These are phyloP conservation scores for Tetracladium setigerum DNA, from an alignment of 495 filamentous ascomycete genomes.

Conservation along the genomic window DNA sequence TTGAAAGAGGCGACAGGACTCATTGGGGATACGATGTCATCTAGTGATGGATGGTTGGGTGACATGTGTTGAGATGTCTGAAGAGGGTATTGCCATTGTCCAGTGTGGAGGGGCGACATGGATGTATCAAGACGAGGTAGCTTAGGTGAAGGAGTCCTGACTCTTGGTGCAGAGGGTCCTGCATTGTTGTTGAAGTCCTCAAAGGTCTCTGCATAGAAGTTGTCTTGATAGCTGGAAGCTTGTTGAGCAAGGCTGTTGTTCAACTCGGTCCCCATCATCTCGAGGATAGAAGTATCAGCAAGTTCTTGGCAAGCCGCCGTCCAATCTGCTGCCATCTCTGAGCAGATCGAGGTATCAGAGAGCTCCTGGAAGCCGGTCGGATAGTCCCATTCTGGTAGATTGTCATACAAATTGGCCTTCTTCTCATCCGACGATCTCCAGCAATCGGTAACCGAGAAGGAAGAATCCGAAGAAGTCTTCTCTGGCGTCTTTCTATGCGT, in stretches of 20 bases:
- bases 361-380: slow-evolving; percentile 9
- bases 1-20: slow-evolving; percentile 4
- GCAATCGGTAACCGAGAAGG: too few species aligned
- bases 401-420: neutral
- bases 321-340: slow-evolving; percentile 8
- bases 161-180: neutral
- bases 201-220: slow-evolving; percentile 10
- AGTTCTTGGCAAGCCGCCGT: slow-evolving; percentile 11
- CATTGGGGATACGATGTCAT: slow-evolving; percentile 13
- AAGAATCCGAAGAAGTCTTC: too few species aligned
- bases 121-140: slow-evolving; percentile 12
- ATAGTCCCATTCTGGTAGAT: neutral
- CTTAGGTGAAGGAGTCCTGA: slow-evolving; percentile 6
- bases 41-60: too few species aligned
- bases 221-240: slow-evolving; percentile 5
- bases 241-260: slow-evolving; percentile 3
- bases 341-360: slow-evolving; percentile 1
- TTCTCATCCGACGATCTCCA: too few species aligned
- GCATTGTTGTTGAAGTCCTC: slow-evolving; percentile 7
- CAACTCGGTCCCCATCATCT: slow-evolving; percentile 14
- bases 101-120: slow-evolving; percentile 1
- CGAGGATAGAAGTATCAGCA: slow-evolving; percentile 13
- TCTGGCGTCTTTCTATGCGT: neutral
- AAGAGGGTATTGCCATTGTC: slow-evolving; percentile 1
- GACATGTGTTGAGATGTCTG: too few species aligned